Evolutionary conservation across 108 stramenopile genomes (phyloP).

Genomic region (Skeletonema menzelii): DNA sequence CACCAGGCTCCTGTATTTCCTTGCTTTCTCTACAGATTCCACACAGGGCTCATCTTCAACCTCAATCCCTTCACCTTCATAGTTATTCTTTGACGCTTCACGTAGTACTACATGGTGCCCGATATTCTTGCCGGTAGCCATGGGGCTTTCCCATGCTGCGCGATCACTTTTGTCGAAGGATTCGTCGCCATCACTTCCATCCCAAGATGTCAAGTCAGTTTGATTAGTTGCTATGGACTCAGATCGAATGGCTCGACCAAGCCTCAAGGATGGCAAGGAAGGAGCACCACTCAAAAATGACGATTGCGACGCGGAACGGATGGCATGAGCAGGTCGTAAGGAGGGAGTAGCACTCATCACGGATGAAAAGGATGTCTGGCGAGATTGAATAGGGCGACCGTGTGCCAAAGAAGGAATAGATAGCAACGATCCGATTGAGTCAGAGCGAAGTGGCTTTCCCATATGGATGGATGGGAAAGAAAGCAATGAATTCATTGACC

Average conservation of each 20-base stretch:
- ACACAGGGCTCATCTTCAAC: constrained; percentile 25
- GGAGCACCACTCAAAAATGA: neutral
- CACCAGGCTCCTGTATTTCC: constrained; percentile 39
- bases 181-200: neutral
- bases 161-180: neutral
- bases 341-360: constrained; percentile 2
- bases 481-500: constrained; percentile 12
- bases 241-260: neutral
- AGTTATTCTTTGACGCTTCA: constrained; percentile 38
- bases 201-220: neutral
- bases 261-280: neutral
- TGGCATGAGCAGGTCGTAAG: constrained; percentile 16
- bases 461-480: constrained; percentile 28
- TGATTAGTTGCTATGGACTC: neutral
- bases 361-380: constrained; percentile 14
- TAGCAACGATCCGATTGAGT: constrained; percentile 29
- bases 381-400: constrained; percentile 28
- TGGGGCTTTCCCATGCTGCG: constrained; percentile 22
- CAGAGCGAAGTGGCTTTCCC: constrained; percentile 39
- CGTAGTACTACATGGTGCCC: constrained; percentile 36
- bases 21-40: constrained; percentile 30
- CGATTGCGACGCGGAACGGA: constrained; percentile 42
- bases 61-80: constrained; percentile 52
- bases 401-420: constrained; percentile 18
- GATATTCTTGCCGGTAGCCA: constrained; percentile 3